phyloP scores from a whole-genome alignment of 805 yeast genomes.

The Pichia cephalocereana region DNA sequence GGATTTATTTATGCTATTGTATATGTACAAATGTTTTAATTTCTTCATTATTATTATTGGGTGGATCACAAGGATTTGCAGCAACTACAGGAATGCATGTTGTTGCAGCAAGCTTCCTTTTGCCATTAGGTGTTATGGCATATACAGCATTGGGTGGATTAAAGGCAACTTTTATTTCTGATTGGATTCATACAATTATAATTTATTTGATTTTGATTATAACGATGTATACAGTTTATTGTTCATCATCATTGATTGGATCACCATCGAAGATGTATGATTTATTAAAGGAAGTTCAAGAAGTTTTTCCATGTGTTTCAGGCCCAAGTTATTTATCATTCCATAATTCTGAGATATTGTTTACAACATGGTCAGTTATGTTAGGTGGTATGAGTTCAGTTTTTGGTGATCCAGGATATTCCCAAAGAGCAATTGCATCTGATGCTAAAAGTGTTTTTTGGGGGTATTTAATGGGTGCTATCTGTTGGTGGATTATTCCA shows the following conservation, averaged over 20 bases:
- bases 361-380: conserved; percentile 24
- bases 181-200: conserved; percentile 39
- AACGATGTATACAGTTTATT: conserved; percentile 27
- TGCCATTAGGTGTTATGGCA: conserved; percentile 39
- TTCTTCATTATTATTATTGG: conserved; percentile 26
- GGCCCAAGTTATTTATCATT: conserved; percentile 28
- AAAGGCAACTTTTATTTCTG: conserved; percentile 45
- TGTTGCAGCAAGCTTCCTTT: conserved; percentile 35
- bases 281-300: conserved; percentile 28
- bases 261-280: conserved; percentile 37
- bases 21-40: conserved; percentile 29
- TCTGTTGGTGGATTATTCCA: conserved; percentile 31
- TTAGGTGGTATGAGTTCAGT: conserved; percentile 25
- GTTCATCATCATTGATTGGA: conserved; percentile 32
- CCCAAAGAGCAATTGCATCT: conserved; percentile 37
- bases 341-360: conserved; percentile 23
- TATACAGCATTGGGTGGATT: conserved; percentile 45
- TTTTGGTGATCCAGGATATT: conserved; percentile 21
- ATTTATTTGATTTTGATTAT: conserved; percentile 25
- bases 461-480: conserved; percentile 30
- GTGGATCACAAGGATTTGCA: conserved; percentile 35
- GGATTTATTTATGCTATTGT: conserved; percentile 27
- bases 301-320: conserved; percentile 22
- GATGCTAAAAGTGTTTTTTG: conserved; percentile 23
- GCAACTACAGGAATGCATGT: conserved; percentile 37